Evolutionary conservation across 768 basidiomycete species (phyloP).

Genomic region (Sporobolomyces phaffii): DNA sequence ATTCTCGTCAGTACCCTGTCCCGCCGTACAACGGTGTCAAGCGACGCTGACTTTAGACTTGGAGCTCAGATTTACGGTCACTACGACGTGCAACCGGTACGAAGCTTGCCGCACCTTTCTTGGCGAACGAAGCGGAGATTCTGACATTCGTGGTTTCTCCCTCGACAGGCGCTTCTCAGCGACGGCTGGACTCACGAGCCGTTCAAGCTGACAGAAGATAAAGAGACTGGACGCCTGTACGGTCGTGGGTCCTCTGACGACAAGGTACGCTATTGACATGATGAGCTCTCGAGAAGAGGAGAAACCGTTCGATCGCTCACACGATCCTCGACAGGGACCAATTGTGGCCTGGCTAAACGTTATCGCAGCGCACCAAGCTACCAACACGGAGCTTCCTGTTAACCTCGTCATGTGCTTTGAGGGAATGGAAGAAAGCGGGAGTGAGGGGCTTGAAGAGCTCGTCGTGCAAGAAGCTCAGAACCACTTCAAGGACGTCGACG

Average conservation of each 20-base stretch:
- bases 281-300: no score
- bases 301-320: no score
- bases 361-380: constrained; percentile 69
- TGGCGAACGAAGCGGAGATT: no score
- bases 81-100: constrained; percentile 90
- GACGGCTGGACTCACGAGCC: constrained; percentile 90
- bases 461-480: constrained; percentile 66
- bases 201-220: constrained; percentile 61
- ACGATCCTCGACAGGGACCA: not conserved
- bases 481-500: constrained; percentile 83
- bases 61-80: no score
- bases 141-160: no score
- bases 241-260: constrained; percentile 86
- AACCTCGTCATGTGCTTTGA: constrained; percentile 90
- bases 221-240: constrained; percentile 59
- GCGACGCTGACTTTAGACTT: not conserved
- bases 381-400: constrained; percentile 68
- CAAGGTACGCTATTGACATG: constrained; percentile 53
- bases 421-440: constrained; percentile 93
- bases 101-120: constrained; percentile 39
- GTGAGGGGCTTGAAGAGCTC: constrained; percentile 81
- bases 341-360: constrained; percentile 46
- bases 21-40: no score
- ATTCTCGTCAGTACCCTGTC: constrained; percentile 51
- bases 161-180: constrained; percentile 48